Percentiles rank a stretch among this genome's conserved stretches.
These are phyloP conservation scores for Kwoniella shandongensis DNA, from an alignment of 768 basidiomycete genomes.

Conservation along the genomic window DNA sequence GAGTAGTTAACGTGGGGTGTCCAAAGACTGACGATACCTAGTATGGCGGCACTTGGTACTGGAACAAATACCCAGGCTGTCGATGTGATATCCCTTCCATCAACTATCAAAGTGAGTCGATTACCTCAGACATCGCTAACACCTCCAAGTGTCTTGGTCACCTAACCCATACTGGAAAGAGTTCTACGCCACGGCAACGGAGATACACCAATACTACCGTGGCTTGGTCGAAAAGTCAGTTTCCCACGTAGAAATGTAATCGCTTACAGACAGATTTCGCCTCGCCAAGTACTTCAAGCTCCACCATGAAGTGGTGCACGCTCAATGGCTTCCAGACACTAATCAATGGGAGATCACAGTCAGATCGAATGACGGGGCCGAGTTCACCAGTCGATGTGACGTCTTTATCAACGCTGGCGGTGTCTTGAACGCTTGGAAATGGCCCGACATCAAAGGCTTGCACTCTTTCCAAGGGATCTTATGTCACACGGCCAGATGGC, in stretches of 20 bases:
- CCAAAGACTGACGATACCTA: neutral
- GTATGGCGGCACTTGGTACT: conserved; percentile 17
- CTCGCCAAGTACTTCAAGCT: conserved; percentile 62
- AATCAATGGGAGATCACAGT: conserved; percentile 63
- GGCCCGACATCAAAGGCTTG: conserved; percentile 67
- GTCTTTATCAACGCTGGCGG: conserved; percentile 58
- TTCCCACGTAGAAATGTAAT: neutral
- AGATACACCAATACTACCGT: conserved; percentile 63
- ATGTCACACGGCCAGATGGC: conserved; percentile 66
- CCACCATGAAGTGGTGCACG: conserved; percentile 58
- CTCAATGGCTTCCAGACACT: conserved; percentile 58
- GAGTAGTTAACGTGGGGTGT: neutral
- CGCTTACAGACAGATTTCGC: conserved; percentile 61
- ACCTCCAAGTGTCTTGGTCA: conserved; percentile 59
- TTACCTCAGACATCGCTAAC: conserved; percentile 53
- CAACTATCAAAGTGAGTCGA: conserved; percentile 27
- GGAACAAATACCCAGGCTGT: conserved; percentile 21
- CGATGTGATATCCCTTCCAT: conserved; percentile 63
- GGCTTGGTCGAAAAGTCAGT: conserved; percentile 56
- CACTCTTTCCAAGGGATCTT: conserved; percentile 62
- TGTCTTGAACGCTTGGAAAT: conserved; percentile 61
- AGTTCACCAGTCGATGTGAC: conserved; percentile 58
- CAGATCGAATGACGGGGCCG: conserved; percentile 4
- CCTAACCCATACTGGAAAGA: conserved; percentile 65
- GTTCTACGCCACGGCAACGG: conserved; percentile 63